Percentiles rank a stretch among this genome's conserved stretches.
phyloP scores from a whole-genome alignment of 371 early-diverging fungal genomes.

The Haplosporangium sp. region DNA sequence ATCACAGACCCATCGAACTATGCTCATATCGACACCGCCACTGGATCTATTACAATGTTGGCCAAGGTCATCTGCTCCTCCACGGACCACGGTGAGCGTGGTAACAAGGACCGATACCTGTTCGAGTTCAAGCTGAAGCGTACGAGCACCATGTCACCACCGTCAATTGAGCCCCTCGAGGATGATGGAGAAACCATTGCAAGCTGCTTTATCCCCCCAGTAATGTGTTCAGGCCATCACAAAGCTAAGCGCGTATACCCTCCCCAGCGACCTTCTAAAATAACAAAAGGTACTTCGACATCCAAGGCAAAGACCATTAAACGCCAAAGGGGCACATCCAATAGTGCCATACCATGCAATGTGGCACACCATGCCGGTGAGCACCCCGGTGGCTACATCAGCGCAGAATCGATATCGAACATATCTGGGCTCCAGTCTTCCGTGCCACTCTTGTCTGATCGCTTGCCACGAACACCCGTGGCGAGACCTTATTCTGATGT shows the following conservation, averaged over 20 bases:
- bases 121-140: slow-evolving; percentile 49
- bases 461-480: slow-evolving; percentile 7
- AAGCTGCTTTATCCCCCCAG: slow-evolving; percentile 30
- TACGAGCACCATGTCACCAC: slow-evolving; percentile 24
- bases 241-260: slow-evolving; percentile 50
- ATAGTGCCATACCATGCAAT: slow-evolving; percentile 9
- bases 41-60: slow-evolving; percentile 42
- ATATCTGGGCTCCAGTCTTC: slow-evolving; percentile 1
- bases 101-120: slow-evolving; percentile 51
- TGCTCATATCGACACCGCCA: slow-evolving; percentile 41
- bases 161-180: slow-evolving; percentile 11
- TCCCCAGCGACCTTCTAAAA: slow-evolving; percentile 22
- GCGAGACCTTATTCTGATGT: slow-evolving; percentile 1
- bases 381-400: background rate
- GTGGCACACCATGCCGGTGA: background rate
- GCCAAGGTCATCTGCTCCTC: slow-evolving; percentile 53
- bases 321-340: slow-evolving; percentile 38
- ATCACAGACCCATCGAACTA: slow-evolving; percentile 30
- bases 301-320: slow-evolving; percentile 42
- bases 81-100: slow-evolving; percentile 52
- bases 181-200: slow-evolving; percentile 40
- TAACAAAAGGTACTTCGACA: slow-evolving; percentile 23
- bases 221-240: slow-evolving; percentile 53
- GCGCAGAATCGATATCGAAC: background rate
- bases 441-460: slow-evolving; percentile 14